phyloP scores from a whole-genome alignment of 2,329 filamentous ascomycete genomes.

The Lasiodiplodia citricola region DNA sequence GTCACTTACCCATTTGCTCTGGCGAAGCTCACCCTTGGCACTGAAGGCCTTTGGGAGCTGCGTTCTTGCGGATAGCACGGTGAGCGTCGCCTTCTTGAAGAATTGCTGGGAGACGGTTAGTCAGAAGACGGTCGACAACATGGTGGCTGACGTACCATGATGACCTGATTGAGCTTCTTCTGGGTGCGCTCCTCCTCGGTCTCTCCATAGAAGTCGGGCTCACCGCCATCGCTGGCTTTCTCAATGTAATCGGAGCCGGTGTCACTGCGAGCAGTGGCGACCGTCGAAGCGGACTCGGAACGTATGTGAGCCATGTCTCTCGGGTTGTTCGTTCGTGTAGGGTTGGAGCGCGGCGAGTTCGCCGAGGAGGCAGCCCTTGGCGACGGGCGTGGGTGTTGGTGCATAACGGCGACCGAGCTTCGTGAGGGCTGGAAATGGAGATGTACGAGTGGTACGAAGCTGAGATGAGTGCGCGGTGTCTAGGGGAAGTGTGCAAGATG shows the following conservation, averaged over 20 bases:
- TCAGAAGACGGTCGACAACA: slow-evolving; percentile 14
- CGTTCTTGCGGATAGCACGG: slow-evolving; percentile 82
- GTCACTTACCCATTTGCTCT: slow-evolving; percentile 83
- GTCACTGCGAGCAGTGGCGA: slow-evolving; percentile 49
- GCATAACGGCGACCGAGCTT: slow-evolving; percentile 63
- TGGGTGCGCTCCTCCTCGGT: slow-evolving; percentile 42
- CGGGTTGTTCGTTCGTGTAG: slow-evolving; percentile 71
- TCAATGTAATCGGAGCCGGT: slow-evolving; percentile 46
- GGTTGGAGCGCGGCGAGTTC: slow-evolving; percentile 54
- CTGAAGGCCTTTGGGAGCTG: slow-evolving; percentile 65
- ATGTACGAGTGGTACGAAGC: neutral
- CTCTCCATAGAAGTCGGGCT: slow-evolving; percentile 49
- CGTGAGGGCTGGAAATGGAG: neutral
- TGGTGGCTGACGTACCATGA: slow-evolving; percentile 67
- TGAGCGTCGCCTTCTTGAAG: slow-evolving; percentile 82
- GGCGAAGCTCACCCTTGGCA: slow-evolving; percentile 66
- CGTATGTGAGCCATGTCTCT: slow-evolving; percentile 64
- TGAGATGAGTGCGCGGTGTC: slow-evolving; percentile 3
- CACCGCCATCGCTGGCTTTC: slow-evolving; percentile 57
- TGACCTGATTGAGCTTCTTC: slow-evolving; percentile 85
- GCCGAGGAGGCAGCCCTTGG: slow-evolving; percentile 63
- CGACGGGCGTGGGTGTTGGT: slow-evolving; percentile 83
- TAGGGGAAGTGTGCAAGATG: slow-evolving; percentile 23
- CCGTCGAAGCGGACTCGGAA: slow-evolving; percentile 50
- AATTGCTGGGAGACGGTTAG: slow-evolving; percentile 71